These are phyloP conservation scores for Cadophora malorum DNA, from an alignment of 2,329 filamentous ascomycete species.

Conservation along the genomic window DNA sequence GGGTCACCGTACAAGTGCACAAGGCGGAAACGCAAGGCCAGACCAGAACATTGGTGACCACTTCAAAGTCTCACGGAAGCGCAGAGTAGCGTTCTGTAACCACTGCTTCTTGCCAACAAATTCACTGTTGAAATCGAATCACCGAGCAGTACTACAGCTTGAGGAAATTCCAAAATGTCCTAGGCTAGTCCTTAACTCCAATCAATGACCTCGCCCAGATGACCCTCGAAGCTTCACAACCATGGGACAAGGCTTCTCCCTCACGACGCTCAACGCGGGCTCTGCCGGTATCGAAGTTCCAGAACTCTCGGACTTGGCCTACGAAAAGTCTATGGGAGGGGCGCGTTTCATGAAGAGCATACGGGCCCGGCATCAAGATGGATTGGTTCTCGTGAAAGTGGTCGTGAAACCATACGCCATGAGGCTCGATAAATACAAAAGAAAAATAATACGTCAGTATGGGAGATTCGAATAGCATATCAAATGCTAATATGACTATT, in stretches of 20 bases:
- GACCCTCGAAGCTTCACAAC: constrained; percentile 39
- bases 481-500: constrained; percentile 29
- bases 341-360: constrained; percentile 98
- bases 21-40: constrained; percentile 6
- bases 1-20: constrained; percentile 8
- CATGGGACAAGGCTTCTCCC: constrained; percentile 98
- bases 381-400: constrained; percentile 91
- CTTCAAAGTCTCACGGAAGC: not conserved
- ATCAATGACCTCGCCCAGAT: constrained; percentile 42
- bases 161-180: constrained; percentile 35
- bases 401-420: constrained; percentile 92
- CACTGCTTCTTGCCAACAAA: constrained; percentile 1
- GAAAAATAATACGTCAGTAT: constrained; percentile 73
- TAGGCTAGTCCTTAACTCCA: constrained; percentile 14
- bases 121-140: not conserved
- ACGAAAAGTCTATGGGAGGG: constrained; percentile 90
- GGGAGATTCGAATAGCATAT: not conserved
- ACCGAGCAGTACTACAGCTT: constrained; percentile 33
- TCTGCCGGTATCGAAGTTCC: constrained; percentile 93
- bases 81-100: not conserved
- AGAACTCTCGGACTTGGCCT: constrained; percentile 87
- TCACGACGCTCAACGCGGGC: constrained; percentile 88
- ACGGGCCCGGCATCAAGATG: constrained; percentile 86
- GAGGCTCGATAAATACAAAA: constrained; percentile 79
- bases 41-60: not conserved